Base-by-base conservation (phyloP, 257 asterid species). In the Thymus mandschuricus region DNA sequence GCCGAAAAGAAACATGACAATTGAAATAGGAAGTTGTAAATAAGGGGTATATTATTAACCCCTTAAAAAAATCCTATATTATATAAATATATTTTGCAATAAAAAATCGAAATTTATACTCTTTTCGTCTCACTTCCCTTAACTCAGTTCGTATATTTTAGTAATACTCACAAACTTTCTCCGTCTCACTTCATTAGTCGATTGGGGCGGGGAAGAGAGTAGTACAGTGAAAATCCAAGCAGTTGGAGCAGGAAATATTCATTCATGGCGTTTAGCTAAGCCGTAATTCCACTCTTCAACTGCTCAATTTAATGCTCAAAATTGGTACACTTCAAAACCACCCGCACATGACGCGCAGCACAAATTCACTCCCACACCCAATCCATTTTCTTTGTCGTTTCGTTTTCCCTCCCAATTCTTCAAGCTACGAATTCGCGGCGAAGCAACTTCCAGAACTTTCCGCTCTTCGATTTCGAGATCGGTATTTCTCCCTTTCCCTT, bases 201-300 rank as follows among this genome's bases (percentile, higher is more conserved):
- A 21, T 21, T 21, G 21, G 21, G 21, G 0, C 21, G 21, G 21
- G 21, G 21, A 21, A 21, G 21, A 21, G 21, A 21, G 21, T 21
- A 21, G 21, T 21, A 21, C 21, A 21, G 21, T 21, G 21, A 21
- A 21, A 21, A 21, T 21, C 21, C 21, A 21, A 44, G 12, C 10
- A 10, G 49, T 44, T 44, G 49, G 49, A 44, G 49, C 49, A 7
- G 49, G 8, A 54, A 54, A 38, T 6, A 13, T n/a, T 35, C 33
- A 49, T 49, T 35, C 58, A 66, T 66, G 71, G 46, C 60, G 33
- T 49, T 66, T 66, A 13, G 70, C 58, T 46, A 57, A 65, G 8
- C 21, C 35, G 33, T 40, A 41, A 62, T 62, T 62, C 68, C 12
- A 13, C 50, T n/a, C 12, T 44, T 44, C 49, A 44, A 8, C 49